A percentile compares a stretch with the other conserved stretches of the same genome.
phyloP scores from a whole-genome alignment of 1,284 basidiomycete species.

The Polyporus tsugae region DNA sequence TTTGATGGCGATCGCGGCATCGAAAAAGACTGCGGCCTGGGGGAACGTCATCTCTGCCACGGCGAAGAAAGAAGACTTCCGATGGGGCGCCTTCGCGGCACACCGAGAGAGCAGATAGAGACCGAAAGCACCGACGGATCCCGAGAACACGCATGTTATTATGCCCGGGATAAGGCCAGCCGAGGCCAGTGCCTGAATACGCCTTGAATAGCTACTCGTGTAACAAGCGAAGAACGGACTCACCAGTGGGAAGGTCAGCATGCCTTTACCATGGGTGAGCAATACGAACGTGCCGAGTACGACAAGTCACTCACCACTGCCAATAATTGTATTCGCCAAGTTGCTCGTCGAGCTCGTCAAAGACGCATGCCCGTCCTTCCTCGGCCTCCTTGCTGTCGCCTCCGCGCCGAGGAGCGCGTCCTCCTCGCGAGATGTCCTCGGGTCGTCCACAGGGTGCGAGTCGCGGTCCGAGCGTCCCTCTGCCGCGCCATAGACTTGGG shows the following conservation, averaged over 20 bases:
- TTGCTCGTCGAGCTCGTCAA: constrained; percentile 78
- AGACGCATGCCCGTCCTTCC: constrained; percentile 70
- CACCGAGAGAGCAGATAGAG: constrained; percentile 90
- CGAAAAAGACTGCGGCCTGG: constrained; percentile 84
- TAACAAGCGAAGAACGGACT: constrained; percentile 32
- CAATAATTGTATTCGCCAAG: constrained; percentile 87
- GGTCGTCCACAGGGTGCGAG: constrained; percentile 26
- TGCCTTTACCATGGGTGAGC: constrained; percentile 56
- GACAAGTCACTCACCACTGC: constrained; percentile 70
- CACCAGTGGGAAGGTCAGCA: constrained; percentile 86
- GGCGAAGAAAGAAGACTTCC: constrained; percentile 88
- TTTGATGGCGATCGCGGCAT: constrained; percentile 95
- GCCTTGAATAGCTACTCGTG: constrained; percentile 1
- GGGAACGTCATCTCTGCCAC: constrained; percentile 89
- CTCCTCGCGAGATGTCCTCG: constrained; percentile 43
- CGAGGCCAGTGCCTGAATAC: constrained; percentile 79
- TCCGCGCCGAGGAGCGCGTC: constrained; percentile 61
- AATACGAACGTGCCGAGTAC: constrained; percentile 13
- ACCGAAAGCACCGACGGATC: constrained; percentile 83
- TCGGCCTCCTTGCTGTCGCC: constrained; percentile 40
- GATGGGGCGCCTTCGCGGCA: constrained; percentile 80
- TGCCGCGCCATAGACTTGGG: constrained; percentile 67
- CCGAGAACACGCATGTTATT: constrained; percentile 89
- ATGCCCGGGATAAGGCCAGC: constrained; percentile 89
- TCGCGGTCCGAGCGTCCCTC: constrained; percentile 29